Conservation (phyloP, 2,329 filamentous ascomycete species). For the Colletotrichum salicis region DNA sequence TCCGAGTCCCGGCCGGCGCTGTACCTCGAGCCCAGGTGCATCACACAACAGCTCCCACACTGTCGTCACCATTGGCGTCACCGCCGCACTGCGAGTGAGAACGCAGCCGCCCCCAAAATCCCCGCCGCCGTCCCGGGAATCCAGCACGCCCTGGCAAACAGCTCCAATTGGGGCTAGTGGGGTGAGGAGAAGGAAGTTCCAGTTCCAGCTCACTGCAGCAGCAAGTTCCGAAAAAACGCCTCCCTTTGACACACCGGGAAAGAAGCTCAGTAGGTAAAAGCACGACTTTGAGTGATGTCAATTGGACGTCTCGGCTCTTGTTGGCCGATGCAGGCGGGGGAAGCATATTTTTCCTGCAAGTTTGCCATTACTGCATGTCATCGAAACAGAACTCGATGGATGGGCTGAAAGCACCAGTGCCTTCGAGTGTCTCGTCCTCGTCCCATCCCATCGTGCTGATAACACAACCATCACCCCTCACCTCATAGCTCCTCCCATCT, state of each 20-base stretch:
- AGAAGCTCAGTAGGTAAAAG: not conserved
- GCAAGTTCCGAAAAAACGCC: not conserved
- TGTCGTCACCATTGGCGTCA: conserved; percentile 24
- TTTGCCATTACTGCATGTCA: conserved; percentile 14
- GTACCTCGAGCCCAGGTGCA: not conserved
- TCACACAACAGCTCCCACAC: conserved; percentile 19
- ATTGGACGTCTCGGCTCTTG: conserved; percentile 5
- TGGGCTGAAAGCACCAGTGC: not conserved
- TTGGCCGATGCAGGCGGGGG: conserved; percentile 4
- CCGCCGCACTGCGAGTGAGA: not conserved
- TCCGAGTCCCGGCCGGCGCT: not conserved
- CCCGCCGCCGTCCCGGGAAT: conserved; percentile 14
- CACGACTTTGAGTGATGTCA: conserved; percentile 6
- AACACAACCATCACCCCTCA: not conserved
- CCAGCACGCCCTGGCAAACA: conserved; percentile 9
- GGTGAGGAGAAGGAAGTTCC: not conserved
- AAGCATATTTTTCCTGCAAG: not conserved
- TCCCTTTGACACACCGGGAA: not conserved
- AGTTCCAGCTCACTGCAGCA: not conserved
- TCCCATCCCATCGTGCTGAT: conserved; percentile 13
- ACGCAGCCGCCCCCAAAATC: not conserved
- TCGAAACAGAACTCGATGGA: not conserved
- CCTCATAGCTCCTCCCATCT: not conserved
- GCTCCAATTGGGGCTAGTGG: conserved; percentile 16
- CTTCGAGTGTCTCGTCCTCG: not conserved